Conservation (phyloP, 2,329 filamentous ascomycete species). For the Fusarium domesticum region DNA sequence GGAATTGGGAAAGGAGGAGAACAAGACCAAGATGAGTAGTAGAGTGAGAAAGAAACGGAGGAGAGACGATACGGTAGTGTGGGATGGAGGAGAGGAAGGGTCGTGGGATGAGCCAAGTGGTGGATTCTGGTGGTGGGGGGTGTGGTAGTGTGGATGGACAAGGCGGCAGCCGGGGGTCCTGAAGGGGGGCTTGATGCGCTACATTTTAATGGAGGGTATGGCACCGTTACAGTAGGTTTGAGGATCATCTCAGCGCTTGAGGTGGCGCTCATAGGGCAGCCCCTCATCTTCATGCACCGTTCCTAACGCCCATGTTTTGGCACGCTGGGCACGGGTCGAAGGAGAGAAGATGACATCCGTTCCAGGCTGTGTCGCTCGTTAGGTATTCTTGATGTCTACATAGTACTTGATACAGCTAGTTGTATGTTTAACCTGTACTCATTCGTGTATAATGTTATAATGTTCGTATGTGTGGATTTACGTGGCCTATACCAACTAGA, state of each 20-base stretch:
- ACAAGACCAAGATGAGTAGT: neutral
- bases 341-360: no score
- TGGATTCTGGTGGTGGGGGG: neutral
- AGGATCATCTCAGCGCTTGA: neutral
- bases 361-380: no score
- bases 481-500: no score
- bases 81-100: constrained; percentile 4
- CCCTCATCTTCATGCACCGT: neutral
- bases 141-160: neutral
- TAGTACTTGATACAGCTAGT: no score
- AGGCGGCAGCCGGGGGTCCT: neutral
- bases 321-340: neutral
- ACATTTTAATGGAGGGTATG: neutral
- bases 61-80: constrained; percentile 16
- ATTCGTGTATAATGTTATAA: no score
- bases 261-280: neutral
- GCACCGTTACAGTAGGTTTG: neutral
- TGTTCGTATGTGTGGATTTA: no score
- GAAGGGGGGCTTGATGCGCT: neutral
- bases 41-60: constrained; percentile 1
- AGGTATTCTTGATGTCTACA: no score
- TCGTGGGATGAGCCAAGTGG: constrained; percentile 16
- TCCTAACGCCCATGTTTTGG: neutral
- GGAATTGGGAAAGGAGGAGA: neutral
- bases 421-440: no score